phyloP scores from a whole-genome alignment of 805 yeast genomes.

The Saccharomycopsis sp. region DNA sequence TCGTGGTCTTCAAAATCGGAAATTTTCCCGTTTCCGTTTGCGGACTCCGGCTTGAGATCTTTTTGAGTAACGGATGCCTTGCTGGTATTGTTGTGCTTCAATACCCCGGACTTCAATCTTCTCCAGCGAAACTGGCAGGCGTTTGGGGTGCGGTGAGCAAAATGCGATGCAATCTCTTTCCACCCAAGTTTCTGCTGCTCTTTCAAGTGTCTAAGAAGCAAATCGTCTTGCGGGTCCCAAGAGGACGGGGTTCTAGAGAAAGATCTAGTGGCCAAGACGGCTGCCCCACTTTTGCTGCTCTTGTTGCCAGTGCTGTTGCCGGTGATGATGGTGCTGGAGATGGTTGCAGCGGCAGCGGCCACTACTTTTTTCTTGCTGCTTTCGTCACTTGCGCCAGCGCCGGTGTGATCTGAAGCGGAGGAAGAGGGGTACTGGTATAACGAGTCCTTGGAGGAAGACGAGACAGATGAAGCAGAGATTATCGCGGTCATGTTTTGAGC shows the following conservation, averaged over 20 bases:
- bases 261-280: too few species aligned
- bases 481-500: too few species aligned
- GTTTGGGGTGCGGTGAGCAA: conserved; percentile 74
- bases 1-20: too few species aligned
- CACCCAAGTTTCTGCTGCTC: conserved; percentile 81
- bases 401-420: too few species aligned
- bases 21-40: background rate
- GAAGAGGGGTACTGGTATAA: too few species aligned
- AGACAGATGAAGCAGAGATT: too few species aligned
- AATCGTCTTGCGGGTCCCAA: conserved; percentile 76
- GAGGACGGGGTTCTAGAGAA: conserved; percentile 27
- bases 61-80: background rate
- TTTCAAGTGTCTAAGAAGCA: conserved; percentile 61
- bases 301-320: background rate
- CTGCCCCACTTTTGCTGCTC: too few species aligned
- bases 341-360: background rate
- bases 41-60: background rate
- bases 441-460: background rate
- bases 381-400: too few species aligned
- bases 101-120: conserved; percentile 42
- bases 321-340: background rate
- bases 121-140: conserved; percentile 91
- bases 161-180: conserved; percentile 78
- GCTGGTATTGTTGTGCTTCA: conserved; percentile 23
- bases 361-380: background rate